These are phyloP conservation scores for Lactifluus pinguis DNA, from an alignment of 768 basidiomycete species.

Conservation along the genomic window DNA sequence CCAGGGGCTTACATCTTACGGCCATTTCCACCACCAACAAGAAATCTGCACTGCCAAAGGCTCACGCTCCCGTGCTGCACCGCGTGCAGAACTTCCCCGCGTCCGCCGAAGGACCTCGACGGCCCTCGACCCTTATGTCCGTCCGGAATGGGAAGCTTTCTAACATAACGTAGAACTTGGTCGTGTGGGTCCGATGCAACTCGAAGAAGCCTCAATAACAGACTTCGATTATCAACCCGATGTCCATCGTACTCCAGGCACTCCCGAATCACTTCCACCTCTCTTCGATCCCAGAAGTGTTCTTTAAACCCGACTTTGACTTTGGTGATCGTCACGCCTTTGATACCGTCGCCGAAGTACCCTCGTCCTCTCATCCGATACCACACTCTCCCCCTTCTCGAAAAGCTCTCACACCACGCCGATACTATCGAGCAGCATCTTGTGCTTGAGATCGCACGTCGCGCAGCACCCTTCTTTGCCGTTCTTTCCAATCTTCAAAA, in stretches of 20 bases:
- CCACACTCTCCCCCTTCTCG: constrained; percentile 66
- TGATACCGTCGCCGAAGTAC: constrained; percentile 54
- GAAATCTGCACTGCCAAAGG: constrained; percentile 76
- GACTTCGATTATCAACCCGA: constrained; percentile 2
- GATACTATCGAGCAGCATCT: constrained; percentile 94
- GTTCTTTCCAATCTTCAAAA: constrained; percentile 89
- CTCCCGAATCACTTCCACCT: constrained; percentile 46
- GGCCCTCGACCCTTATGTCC: constrained; percentile 84
- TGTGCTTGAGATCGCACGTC: constrained; percentile 80
- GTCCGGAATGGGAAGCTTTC: constrained; percentile 72
- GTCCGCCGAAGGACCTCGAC: constrained; percentile 65
- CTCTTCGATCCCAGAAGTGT: constrained; percentile 70
- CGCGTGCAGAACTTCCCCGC: constrained; percentile 68
- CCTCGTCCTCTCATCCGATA: constrained; percentile 1
- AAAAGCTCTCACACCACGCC: constrained; percentile 84
- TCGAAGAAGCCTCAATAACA: constrained; percentile 10
- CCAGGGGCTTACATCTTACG: constrained; percentile 26
- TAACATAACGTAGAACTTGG: constrained; percentile 35
- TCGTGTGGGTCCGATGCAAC: constrained; percentile 26
- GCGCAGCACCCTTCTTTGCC: constrained; percentile 92
- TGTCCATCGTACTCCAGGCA: constrained; percentile 25
- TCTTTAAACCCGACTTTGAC: constrained; percentile 72
- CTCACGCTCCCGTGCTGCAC: constrained; percentile 69
- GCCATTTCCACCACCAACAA: constrained; percentile 91
- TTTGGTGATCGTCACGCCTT: constrained; percentile 75